Evolutionary conservation across 225 moss, liverwort and hornwort species (phyloP), one percentile per base, ranked within the genome.

Genomic region (Marchantia polymorpha): DNA sequence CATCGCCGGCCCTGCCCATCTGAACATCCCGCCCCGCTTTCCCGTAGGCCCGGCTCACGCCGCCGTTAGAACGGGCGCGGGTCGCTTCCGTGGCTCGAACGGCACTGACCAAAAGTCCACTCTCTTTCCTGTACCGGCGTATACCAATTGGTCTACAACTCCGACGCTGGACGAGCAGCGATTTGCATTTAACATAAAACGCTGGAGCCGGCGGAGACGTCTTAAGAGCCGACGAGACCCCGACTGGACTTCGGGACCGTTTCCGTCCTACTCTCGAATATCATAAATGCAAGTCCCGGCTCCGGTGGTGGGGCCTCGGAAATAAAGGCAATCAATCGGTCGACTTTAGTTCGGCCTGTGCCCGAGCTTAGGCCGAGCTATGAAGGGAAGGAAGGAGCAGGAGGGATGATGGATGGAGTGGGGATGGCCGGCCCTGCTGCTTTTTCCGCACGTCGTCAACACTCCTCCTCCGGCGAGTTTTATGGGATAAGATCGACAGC

Each of bases 101-200:
- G 68, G 68, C 68, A 68, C 68, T 68, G 68, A 68, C 68, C 39
- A 46, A 31, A 68, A 31, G 68, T 68, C 68, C 39, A 31, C 68
- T 68, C 68, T 16, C 2, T 68, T 68, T 9, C 39, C 68, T 68
- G 12, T 68, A 15, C 31, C 26, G 6, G 68, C 4, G 68, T 26
- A 65, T 68, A 9, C 39, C 65, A 65, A 68, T 68, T 68, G 68
- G 68, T 17, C 31, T 15, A 68, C 31, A 68, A 68, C 68, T 46
- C 68, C 68, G 30, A 68, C 68, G 15, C 1, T 46, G 10, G 31
- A 31, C 68, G 31, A 31, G 39, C 68, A 46, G 9, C 11, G 64
- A 64, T 23, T 9, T 64, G 7, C 64, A 7, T 7, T 22, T 39
- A 39, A 39, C 39, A 39, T 19, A 56, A 26, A 68, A 39, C 15